Conservation (phyloP, 2,329 filamentous ascomycete genomes). For the Exophiala sideris region DNA sequence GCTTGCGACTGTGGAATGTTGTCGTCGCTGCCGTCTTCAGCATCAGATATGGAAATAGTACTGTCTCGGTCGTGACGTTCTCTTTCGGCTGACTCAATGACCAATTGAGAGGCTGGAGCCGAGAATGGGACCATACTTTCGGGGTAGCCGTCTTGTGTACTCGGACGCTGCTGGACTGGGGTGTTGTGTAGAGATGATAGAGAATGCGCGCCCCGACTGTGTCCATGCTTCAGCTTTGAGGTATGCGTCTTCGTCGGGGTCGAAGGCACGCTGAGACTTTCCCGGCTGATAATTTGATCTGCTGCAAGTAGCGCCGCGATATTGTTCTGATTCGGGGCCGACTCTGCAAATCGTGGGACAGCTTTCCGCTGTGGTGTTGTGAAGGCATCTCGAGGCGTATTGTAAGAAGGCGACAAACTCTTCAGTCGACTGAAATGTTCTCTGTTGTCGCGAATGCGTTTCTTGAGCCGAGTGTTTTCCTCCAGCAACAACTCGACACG, state of each 20-base stretch:
- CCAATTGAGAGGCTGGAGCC: slow-evolving; percentile 30
- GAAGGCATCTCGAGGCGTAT: slow-evolving; percentile 56
- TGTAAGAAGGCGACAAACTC: slow-evolving; percentile 52
- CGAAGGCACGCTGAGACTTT: slow-evolving; percentile 69
- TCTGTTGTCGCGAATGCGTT: slow-evolving; percentile 82
- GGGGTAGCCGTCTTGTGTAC: slow-evolving; percentile 42
- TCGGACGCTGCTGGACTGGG: slow-evolving; percentile 56
- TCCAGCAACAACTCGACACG: slow-evolving; percentile 68
- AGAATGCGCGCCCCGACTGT: slow-evolving; percentile 74
- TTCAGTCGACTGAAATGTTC: slow-evolving; percentile 74
- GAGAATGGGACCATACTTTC: slow-evolving; percentile 28
- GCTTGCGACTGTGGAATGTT: slow-evolving; percentile 71
- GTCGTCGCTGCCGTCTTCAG: slow-evolving; percentile 57
- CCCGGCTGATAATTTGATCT: slow-evolving; percentile 73
- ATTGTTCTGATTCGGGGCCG: slow-evolving; percentile 40
- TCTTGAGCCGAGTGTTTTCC: slow-evolving; percentile 72
- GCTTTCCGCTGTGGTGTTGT: slow-evolving; percentile 43
- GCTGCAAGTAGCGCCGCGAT: slow-evolving; percentile 74
- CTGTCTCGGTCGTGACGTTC: slow-evolving; percentile 71
- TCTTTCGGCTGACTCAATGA: slow-evolving; percentile 36
- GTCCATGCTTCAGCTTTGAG: slow-evolving; percentile 55
- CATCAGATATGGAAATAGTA: slow-evolving; percentile 70
- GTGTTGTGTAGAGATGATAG: slow-evolving; percentile 81
- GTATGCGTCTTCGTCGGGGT: slow-evolving; percentile 58
- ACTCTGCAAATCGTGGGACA: slow-evolving; percentile 40